phyloP scores from a whole-genome alignment of 805 yeast genomes.

The Hanseniaspora hatyaiensis region DNA sequence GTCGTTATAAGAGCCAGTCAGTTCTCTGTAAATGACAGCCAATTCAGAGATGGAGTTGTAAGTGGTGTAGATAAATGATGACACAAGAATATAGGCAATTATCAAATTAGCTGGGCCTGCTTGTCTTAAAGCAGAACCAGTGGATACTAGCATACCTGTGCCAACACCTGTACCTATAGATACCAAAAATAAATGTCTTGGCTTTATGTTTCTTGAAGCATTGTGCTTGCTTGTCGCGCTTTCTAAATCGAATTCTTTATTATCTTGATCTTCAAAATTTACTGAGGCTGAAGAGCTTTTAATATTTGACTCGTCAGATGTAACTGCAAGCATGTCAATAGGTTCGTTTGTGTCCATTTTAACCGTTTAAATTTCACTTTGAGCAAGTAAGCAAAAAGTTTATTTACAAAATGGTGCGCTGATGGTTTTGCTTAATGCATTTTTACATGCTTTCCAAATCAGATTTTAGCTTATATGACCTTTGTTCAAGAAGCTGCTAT shows the following conservation, averaged over 20 bases:
- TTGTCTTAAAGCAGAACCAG: conserved; percentile 44
- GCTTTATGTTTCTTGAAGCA: background rate
- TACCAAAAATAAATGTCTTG: conserved; percentile 47
- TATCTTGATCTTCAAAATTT: background rate
- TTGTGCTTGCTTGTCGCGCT: background rate
- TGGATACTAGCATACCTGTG: conserved; percentile 57
- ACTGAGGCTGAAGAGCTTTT: background rate
- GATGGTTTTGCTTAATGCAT: too few relatives aligned
- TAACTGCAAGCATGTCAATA: too few relatives aligned
- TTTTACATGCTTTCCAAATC: too few relatives aligned
- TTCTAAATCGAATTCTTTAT: background rate
- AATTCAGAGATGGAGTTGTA: conserved; percentile 45
- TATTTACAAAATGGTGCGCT: too few relatives aligned
- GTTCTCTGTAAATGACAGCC: conserved; percentile 40
- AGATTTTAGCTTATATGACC: too few relatives aligned
- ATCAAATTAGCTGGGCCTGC: conserved; percentile 60
- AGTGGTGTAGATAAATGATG: conserved; percentile 48
- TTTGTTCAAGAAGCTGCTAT: too few relatives aligned
- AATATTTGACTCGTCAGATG: too few relatives aligned
- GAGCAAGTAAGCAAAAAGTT: too few relatives aligned
- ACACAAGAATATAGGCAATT: conserved; percentile 44
- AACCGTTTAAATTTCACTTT: too few relatives aligned
- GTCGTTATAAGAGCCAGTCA: conserved; percentile 42
- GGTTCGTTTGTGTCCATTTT: too few relatives aligned
- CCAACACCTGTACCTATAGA: conserved; percentile 61